phyloP scores from a whole-genome alignment of 2,329 filamentous ascomycete species.

The Alternaria metachromatica region DNA sequence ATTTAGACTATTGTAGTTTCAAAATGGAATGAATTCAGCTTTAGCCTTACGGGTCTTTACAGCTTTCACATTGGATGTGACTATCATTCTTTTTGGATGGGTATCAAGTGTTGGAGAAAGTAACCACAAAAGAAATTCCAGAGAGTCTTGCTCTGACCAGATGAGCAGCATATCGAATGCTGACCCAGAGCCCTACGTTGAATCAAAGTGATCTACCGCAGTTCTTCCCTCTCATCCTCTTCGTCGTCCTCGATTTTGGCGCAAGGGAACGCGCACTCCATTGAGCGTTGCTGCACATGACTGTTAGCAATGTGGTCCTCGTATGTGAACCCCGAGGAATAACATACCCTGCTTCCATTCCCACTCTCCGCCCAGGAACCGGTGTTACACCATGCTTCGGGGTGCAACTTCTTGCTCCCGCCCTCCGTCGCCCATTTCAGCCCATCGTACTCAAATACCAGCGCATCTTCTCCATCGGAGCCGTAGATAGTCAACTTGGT shows the following conservation, averaged over 20 bases:
- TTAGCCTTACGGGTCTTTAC: too few species aligned
- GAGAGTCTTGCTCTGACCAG: neutral
- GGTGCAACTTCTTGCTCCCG: neutral
- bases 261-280: slow-evolving; percentile 24
- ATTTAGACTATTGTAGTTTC: neutral
- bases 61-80: neutral
- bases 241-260: slow-evolving; percentile 9
- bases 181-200: neutral
- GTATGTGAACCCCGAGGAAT: neutral
- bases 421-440: slow-evolving; percentile 10
- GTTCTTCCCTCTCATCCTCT: slow-evolving; percentile 7
- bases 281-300: slow-evolving; percentile 11
- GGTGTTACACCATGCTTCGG: slow-evolving; percentile 11
- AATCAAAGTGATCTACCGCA: neutral
- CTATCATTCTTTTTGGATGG: neutral
- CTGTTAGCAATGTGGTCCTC: neutral
- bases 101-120: neutral
- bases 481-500: slow-evolving; percentile 12
- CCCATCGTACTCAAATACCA: slow-evolving; percentile 12
- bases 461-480: slow-evolving; percentile 1
- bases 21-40: neutral
- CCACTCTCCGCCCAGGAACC: slow-evolving; percentile 12
- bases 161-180: neutral
- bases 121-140: neutral
- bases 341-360: slow-evolving; percentile 12